Conservation (phyloP, 768 basidiomycete species). For the Pleurotus eryngii region DNA sequence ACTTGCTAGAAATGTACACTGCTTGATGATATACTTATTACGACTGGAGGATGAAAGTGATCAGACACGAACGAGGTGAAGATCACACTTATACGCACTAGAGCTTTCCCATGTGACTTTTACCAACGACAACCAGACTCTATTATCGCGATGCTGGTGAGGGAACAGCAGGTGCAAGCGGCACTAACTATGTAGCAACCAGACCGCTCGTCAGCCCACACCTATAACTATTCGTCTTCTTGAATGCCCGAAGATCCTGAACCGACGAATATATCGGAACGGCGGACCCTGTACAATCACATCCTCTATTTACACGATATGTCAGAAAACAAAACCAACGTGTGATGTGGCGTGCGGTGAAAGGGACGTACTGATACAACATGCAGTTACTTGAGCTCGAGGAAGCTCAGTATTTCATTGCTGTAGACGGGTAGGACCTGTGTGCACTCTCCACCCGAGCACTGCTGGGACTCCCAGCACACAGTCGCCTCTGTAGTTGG, state of each 20-base stretch:
- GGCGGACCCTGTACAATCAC: background rate
- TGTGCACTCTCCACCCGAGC: background rate
- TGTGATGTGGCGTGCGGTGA: background rate
- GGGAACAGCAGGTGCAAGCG: too few relatives aligned
- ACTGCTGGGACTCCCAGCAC: background rate
- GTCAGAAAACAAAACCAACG: background rate
- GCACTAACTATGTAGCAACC: too few relatives aligned
- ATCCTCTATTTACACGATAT: background rate
- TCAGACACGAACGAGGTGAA: too few relatives aligned
- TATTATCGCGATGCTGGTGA: too few relatives aligned
- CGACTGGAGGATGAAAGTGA: too few relatives aligned
- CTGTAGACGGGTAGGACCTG: background rate
- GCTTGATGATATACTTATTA: too few relatives aligned
- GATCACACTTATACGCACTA: too few relatives aligned
- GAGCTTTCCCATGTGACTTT: too few relatives aligned
- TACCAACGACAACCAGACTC: too few relatives aligned
- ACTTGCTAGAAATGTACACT: too few relatives aligned
- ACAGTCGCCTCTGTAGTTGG: conserved; percentile 1
- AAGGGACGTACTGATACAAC: background rate
- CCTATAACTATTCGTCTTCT: background rate
- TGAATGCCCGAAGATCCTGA: background rate
- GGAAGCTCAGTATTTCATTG: background rate
- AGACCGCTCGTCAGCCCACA: background rate
- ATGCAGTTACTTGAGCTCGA: conserved; percentile 1
- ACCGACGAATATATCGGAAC: conserved; percentile 1